Evolutionary conservation across 495 filamentous ascomycete genomes (phyloP).

Genomic region (Aspergillus bridgeri): DNA sequence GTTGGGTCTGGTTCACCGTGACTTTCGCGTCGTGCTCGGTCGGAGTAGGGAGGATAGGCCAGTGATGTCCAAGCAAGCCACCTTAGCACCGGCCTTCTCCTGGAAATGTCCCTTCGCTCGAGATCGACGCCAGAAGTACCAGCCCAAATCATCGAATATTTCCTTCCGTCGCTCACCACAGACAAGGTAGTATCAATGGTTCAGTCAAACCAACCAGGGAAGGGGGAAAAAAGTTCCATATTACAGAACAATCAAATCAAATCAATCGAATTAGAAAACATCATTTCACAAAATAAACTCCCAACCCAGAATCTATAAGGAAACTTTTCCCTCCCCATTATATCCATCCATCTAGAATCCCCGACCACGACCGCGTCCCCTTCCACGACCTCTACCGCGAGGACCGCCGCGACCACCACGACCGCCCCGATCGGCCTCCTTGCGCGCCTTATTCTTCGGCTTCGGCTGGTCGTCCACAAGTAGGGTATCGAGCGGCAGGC

Average conservation of each 20-base stretch:
- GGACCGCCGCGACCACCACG: constrained; percentile 57
- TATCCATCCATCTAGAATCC: constrained; percentile 43
- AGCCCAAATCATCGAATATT: no score
- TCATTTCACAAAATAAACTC: constrained; percentile 2
- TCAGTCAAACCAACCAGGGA: not conserved
- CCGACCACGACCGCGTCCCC: constrained; percentile 61
- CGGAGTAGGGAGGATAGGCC: no score
- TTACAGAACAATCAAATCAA: not conserved
- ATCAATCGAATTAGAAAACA: not conserved
- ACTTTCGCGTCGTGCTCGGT: not conserved
- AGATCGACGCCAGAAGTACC: no score
- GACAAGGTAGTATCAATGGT: no score
- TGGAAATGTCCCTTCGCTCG: no score
- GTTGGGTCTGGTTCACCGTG: not conserved
- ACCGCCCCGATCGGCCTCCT: constrained; percentile 75
- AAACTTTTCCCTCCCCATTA: not conserved
- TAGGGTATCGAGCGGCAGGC: constrained; percentile 87
- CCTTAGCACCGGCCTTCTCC: no score
- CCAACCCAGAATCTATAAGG: constrained; percentile 1
- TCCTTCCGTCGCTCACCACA: no score
- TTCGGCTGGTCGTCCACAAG: constrained; percentile 95
- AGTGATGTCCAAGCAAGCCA: no score
- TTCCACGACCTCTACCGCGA: constrained; percentile 52
- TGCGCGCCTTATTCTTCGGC: constrained; percentile 98
- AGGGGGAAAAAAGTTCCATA: not conserved